These are phyloP conservation scores for Colletotrichum nymphaeae DNA, from an alignment of 2,329 filamentous ascomycete species.

Conservation along the genomic window DNA sequence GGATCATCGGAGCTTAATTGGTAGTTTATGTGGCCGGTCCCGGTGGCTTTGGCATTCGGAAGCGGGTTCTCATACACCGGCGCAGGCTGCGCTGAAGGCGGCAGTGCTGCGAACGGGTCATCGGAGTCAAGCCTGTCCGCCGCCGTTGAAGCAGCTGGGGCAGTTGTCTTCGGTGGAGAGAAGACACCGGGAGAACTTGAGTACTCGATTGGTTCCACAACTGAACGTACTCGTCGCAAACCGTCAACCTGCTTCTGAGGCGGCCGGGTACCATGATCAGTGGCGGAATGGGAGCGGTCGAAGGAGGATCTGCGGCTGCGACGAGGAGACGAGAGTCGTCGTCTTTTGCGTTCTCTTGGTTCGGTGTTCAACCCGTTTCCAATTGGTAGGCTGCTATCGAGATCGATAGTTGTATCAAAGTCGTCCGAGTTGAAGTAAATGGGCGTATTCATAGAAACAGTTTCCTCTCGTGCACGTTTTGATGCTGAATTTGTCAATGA, in stretches of 20 bases:
- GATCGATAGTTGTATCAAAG: slow-evolving; percentile 53
- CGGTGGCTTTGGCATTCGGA: slow-evolving; percentile 36
- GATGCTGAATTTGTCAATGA: not conserved
- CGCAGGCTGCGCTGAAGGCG: slow-evolving; percentile 18
- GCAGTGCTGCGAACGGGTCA: slow-evolving; percentile 40
- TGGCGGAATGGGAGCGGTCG: slow-evolving; percentile 1
- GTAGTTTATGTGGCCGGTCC: not conserved
- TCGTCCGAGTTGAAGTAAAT: slow-evolving; percentile 53
- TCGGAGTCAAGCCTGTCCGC: not conserved
- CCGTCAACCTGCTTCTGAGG: not conserved
- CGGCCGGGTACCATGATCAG: not conserved
- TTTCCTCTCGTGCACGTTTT: slow-evolving; percentile 23
- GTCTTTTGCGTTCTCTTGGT: slow-evolving; percentile 44
- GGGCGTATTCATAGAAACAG: slow-evolving; percentile 4
- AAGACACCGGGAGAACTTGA: slow-evolving; percentile 47
- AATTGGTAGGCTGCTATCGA: slow-evolving; percentile 39
- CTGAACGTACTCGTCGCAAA: not conserved
- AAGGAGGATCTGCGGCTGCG: not conserved
- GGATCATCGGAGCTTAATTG: slow-evolving; percentile 35
- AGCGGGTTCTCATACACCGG: slow-evolving; percentile 35
- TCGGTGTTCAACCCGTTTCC: slow-evolving; percentile 22
- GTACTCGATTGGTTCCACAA: slow-evolving; percentile 47
- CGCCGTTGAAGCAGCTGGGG: not conserved
- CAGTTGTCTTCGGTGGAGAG: not conserved
- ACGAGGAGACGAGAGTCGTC: slow-evolving; percentile 38